phyloP scores from a whole-genome alignment of 805 yeast genomes.

The Candida sithepensis region DNA sequence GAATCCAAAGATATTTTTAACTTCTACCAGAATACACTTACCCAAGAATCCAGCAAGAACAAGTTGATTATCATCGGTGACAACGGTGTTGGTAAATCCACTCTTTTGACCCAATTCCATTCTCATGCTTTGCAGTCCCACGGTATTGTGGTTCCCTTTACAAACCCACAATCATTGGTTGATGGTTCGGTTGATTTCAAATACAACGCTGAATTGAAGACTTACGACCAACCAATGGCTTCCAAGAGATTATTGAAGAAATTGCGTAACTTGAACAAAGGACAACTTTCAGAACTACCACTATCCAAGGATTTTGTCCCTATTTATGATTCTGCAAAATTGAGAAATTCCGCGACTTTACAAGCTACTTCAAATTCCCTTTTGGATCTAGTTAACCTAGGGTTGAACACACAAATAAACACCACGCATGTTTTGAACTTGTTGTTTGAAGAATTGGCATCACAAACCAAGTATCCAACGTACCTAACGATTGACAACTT shows the following conservation, averaged over 20 bases:
- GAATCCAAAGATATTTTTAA: slow-evolving; percentile 39
- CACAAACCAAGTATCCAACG: slow-evolving; percentile 52
- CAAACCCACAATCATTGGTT: slow-evolving; percentile 56
- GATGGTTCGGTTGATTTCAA: slow-evolving; percentile 73
- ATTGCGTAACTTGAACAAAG: slow-evolving; percentile 43
- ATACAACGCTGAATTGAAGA: slow-evolving; percentile 42
- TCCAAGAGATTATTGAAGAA: slow-evolving; percentile 56
- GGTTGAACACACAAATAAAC: slow-evolving; percentile 25
- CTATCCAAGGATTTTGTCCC: slow-evolving; percentile 20
- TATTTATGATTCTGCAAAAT: slow-evolving; percentile 16
- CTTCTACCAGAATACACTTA: slow-evolving; percentile 35
- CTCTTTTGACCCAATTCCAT: slow-evolving; percentile 65
- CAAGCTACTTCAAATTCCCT: slow-evolving; percentile 29
- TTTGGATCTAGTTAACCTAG: slow-evolving; percentile 39
- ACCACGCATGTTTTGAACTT: slow-evolving; percentile 46
- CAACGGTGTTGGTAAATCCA: slow-evolving; percentile 77
- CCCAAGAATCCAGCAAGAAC: slow-evolving; percentile 37
- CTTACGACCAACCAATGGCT: slow-evolving; percentile 78
- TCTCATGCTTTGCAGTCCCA: slow-evolving; percentile 41
- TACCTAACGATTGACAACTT: slow-evolving; percentile 72
- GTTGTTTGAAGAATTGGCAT: slow-evolving; percentile 51
- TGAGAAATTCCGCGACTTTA: slow-evolving; percentile 10
- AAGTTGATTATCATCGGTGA: slow-evolving; percentile 62
- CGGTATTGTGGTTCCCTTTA: slow-evolving; percentile 56
- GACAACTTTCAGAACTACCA: slow-evolving; percentile 31